Base-by-base conservation (phyloP, 345 rosid species). In the Ailanthus altissimus region DNA sequence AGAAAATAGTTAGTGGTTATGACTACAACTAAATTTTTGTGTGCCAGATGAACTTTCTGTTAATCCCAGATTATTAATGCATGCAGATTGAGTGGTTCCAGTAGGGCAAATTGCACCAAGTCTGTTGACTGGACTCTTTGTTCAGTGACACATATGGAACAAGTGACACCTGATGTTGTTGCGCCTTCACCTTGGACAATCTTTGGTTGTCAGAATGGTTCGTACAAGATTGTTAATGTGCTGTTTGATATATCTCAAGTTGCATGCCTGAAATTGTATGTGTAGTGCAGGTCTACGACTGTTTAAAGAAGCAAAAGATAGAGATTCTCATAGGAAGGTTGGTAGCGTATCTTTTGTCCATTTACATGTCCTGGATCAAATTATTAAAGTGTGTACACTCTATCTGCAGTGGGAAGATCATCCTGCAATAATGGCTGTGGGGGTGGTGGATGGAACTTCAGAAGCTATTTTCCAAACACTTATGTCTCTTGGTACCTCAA, bases 391-490 rank as follows among this genome's bases (percentile, higher is more conserved):
- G 21, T 56, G 20, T 70, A 74, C 23, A 53, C 57, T 67, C n/a
- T 77, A 71, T 60, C 38, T 38, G 78, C 80, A 93, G 95, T 93
- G 98, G 98, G 94, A 90, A 67, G 98, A 93, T 84, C 97, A 94
- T 89, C 97, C 98, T 76, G 98, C 97, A 74, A 88, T 93, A 81
- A 94, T 94, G 98, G 97, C 97, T 60, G 97, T 94, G 75, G 97
- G 97, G n/a, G 93, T 93, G 74, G 88, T 91, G 76, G 97, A 91
- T 73, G 97, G 95, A 79, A 89, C 97, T 49, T 93, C 98, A 26
- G 98, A 94, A 87, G 90, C 91, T 75, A 87, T 94, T 84, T 94
- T 94, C 83, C 93, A 93, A 72, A 91, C 94, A 18, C 94, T 94
- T 40, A 88, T 94, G 88, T 94, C 98, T 80, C 98, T 94, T 80